Evolutionary conservation across 2,329 filamentous ascomycete species (phyloP), one percentile per base, ranked within the genome.

Genomic region (Nemania sp.): DNA sequence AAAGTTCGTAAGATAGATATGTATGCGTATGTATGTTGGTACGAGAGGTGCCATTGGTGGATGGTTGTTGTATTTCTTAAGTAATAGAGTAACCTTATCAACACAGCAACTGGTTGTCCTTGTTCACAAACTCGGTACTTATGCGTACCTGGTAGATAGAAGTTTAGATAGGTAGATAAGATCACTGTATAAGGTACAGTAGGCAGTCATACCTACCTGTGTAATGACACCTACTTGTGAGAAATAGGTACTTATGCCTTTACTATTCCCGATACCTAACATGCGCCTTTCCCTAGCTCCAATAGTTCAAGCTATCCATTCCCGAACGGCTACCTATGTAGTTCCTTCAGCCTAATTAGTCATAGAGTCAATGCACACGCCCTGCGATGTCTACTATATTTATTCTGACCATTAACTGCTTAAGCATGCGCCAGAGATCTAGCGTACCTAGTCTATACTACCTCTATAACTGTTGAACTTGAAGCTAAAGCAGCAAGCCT

Each of bases 331-430:
- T 8, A 3, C 32, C n/a, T 8, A 3, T 11, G 32, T 45, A 45
- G 41, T 45, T 45, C 18, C 3, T 45, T n/a, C 41, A 6, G 18
- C 15, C 27, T 26, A 15, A n/a, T 35, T 60, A 60, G 57, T 60
- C 57, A 60, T 41, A 38, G 10, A 51, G 53, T 66, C 57, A 62
- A 66, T 56, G 45, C 24, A 45, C 29, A 49, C 64, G 57, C 64
- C 58, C 53, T 58, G 24, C 45, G 4, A 32, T 38, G 52, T 55
- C 10, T 18, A 13, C 47, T 51, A 51, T 24, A 51, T 5, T 27
- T 8, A n/a, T n/a, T 26, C 18, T 20, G 20, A 8, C n/a, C n/a
- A 8, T 18, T 20, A 41, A 2, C 11, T 41, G 15, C 38, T 18
- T 41, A 6, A 11, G 5, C 27, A 24, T 10, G 27, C 47, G 47